A percentile compares a stretch with the other conserved stretches of the same genome.
Evolutionary conservation across 495 filamentous ascomycete genomes (phyloP).

Genomic region (Hyaloscypha finlandica): DNA sequence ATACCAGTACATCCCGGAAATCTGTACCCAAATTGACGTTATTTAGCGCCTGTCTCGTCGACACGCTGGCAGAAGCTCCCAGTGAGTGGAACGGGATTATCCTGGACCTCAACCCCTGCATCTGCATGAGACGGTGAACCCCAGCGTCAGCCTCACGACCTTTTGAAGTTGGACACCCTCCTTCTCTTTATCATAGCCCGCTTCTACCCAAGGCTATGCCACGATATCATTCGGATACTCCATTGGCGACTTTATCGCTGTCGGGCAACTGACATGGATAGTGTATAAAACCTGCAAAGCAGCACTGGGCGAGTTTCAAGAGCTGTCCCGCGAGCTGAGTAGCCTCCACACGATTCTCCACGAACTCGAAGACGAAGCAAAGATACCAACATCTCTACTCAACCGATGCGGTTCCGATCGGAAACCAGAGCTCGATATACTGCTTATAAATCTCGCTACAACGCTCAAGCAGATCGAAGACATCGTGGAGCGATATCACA

Average conservation of each 20-base stretch:
- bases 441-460: neutral
- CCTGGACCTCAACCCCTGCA: no score
- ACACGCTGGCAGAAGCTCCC: no score
- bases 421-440: neutral
- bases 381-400: neutral
- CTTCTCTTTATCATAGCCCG: no score
- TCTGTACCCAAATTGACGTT: no score
- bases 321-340: neutral
- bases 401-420: neutral
- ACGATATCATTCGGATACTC: slow-evolving; percentile 3
- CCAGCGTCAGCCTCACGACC: no score
- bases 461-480: neutral
- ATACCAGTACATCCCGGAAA: no score
- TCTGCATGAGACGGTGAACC: no score
- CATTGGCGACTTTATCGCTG: neutral
- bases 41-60: no score
- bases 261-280: slow-evolving; percentile 6
- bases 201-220: neutral
- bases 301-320: neutral
- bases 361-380: slow-evolving; percentile 7
- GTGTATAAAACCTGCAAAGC: neutral
- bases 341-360: neutral
- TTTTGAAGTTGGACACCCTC: no score
- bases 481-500: slow-evolving; percentile 1
- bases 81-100: no score